Evolutionary conservation across 164 flowering plant species (phyloP).

Genomic region (Dillenia suffruticosa): DNA sequence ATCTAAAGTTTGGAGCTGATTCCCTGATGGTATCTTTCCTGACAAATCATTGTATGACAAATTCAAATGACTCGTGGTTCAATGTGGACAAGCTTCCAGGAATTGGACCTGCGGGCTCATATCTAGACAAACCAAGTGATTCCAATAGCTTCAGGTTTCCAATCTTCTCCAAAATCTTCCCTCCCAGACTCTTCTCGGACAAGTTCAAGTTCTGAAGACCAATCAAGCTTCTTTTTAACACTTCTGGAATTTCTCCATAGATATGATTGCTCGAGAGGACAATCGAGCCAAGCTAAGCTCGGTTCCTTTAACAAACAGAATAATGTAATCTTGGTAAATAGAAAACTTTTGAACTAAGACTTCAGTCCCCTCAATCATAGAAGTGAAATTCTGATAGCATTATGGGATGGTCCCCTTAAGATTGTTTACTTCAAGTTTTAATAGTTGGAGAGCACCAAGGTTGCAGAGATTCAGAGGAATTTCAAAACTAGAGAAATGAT

Average conservation of each 20-base stretch:
- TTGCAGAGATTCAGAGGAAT: not conserved
- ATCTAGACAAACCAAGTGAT: constrained; percentile 6
- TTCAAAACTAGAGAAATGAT: too few species aligned
- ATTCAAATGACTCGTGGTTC: too few species aligned
- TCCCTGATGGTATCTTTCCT: constrained; percentile 1
- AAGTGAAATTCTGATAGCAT: not conserved
- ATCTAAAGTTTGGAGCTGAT: constrained; percentile 9
- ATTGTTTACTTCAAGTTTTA: constrained; percentile 6
- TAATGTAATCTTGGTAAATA: not conserved
- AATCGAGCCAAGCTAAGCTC: not conserved
- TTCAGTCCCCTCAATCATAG: not conserved
- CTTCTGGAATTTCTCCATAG: not conserved
- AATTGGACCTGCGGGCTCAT: not conserved
- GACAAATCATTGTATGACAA: constrained; percentile 10
- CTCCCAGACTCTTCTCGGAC: constrained; percentile 1
- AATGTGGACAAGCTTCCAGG: constrained; percentile 10
- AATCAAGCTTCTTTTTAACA: not conserved
- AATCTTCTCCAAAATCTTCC: not conserved
- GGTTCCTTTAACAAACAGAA: not conserved
- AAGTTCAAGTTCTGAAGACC: constrained; percentile 1
- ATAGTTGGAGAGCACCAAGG: constrained; percentile 1
- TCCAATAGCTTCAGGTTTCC: not conserved
- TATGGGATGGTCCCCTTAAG: constrained; percentile 4
- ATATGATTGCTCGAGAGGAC: not conserved
- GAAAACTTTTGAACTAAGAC: not conserved